phyloP scores from a whole-genome alignment of 805 yeast species.

The Yamadazyma akitaensis region DNA sequence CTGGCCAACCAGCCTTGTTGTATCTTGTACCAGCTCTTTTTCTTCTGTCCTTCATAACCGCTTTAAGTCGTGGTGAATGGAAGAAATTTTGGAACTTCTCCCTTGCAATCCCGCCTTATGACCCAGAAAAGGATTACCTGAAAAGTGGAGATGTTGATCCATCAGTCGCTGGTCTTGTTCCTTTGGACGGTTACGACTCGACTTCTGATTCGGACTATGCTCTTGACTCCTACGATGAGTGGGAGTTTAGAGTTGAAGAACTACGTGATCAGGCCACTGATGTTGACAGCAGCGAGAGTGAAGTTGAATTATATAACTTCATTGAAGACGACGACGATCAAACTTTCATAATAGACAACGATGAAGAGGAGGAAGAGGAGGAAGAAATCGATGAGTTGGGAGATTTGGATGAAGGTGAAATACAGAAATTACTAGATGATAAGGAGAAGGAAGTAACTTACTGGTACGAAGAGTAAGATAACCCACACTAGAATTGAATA shows the following conservation, averaged over 20 bases:
- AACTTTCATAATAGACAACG: background rate
- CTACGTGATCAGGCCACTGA: slow-evolving; percentile 16
- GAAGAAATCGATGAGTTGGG: background rate
- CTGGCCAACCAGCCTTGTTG: slow-evolving; percentile 67
- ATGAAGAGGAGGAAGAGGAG: slow-evolving; percentile 6
- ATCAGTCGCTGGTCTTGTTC: background rate
- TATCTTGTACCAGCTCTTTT: slow-evolving; percentile 53
- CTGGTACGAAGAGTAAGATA: slow-evolving; percentile 7
- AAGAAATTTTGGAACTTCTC: slow-evolving; percentile 35
- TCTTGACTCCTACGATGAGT: slow-evolving; percentile 14
- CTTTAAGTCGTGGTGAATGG: slow-evolving; percentile 42
- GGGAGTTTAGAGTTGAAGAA: slow-evolving; percentile 19
- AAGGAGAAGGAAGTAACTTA: slow-evolving; percentile 5
- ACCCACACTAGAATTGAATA: too few species aligned
- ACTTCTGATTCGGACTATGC: slow-evolving; percentile 16
- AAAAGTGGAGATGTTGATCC: background rate
- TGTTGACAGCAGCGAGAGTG: slow-evolving; percentile 15
- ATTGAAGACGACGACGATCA: slow-evolving; percentile 15
- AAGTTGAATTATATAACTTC: slow-evolving; percentile 13
- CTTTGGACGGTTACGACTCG: slow-evolving; percentile 4
- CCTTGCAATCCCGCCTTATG: slow-evolving; percentile 12
- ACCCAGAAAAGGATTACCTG: background rate
- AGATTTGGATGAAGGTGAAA: slow-evolving; percentile 7
- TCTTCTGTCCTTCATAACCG: slow-evolving; percentile 23
- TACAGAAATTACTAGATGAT: slow-evolving; percentile 6